These are phyloP conservation scores for Globomyces sp. DNA, from an alignment of 371 early-diverging fungal genomes.

Conservation along the genomic window DNA sequence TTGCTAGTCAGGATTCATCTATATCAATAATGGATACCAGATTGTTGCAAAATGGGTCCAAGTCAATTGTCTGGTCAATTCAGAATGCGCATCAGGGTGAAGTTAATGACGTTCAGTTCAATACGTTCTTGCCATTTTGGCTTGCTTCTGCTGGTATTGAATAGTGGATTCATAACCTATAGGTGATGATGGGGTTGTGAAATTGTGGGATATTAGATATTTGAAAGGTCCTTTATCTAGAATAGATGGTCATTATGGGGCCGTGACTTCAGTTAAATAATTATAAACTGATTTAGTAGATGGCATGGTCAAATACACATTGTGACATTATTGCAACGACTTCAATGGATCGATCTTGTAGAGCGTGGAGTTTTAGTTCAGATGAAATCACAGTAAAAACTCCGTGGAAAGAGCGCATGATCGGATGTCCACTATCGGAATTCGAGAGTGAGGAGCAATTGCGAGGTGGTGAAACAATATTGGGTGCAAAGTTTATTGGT, in stretches of 20 bases:
- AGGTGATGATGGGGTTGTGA: slow-evolving; percentile 61
- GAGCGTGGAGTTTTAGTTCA: slow-evolving; percentile 49
- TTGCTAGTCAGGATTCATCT: slow-evolving; percentile 35
- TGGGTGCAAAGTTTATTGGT: slow-evolving; percentile 37
- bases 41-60: slow-evolving; percentile 24
- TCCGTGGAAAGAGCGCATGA: slow-evolving; percentile 28
- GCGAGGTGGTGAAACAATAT: neutral
- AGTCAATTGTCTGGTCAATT: slow-evolving; percentile 30
- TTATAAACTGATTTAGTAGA: no score
- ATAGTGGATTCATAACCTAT: no score
- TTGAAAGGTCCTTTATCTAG: slow-evolving; percentile 52
- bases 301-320: slow-evolving; percentile 65
- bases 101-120: slow-evolving; percentile 63
- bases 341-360: slow-evolving; percentile 52
- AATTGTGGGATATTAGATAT: slow-evolving; percentile 76
- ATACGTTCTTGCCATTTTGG: slow-evolving; percentile 80
- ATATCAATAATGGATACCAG: slow-evolving; percentile 41
- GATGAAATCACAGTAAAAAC: slow-evolving; percentile 20
- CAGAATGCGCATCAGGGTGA: slow-evolving; percentile 38
- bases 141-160: slow-evolving; percentile 55
- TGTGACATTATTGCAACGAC: slow-evolving; percentile 56
- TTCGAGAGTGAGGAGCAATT: slow-evolving; percentile 26
- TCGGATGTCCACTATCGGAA: slow-evolving; percentile 44
- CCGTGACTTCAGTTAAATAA: slow-evolving; percentile 38
- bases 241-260: slow-evolving; percentile 55